Conservation (phyloP, 192 early-diverging fungal species). For the Coemansia sp. region DNA sequence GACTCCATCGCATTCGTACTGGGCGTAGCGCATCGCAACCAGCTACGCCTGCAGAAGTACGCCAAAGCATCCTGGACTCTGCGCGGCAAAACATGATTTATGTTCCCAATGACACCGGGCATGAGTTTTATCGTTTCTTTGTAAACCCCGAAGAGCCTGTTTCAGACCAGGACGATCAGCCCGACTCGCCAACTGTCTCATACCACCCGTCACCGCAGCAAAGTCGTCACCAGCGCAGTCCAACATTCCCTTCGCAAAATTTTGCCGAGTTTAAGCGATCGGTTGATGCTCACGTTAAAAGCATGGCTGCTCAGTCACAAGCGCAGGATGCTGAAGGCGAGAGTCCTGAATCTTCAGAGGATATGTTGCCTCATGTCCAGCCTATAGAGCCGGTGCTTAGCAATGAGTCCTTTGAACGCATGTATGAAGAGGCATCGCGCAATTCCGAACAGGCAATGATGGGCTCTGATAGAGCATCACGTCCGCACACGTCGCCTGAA, state of each 20-base stretch:
- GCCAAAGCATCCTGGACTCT: conserved; percentile 37
- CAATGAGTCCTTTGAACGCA: conserved; percentile 7
- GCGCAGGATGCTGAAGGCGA: background rate
- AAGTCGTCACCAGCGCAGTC: conserved; percentile 25
- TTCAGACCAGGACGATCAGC: conserved; percentile 32
- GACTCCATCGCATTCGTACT: conserved; percentile 38
- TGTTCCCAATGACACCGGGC: conserved; percentile 16
- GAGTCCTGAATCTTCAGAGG: background rate
- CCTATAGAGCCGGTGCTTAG: background rate
- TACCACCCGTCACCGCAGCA: conserved; percentile 15
- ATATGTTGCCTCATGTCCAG: background rate
- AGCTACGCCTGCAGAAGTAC: conserved; percentile 42
- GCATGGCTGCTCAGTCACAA: background rate
- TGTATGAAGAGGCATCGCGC: background rate
- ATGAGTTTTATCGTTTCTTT: conserved; percentile 41
- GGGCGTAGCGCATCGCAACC: conserved; percentile 50
- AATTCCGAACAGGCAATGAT: background rate
- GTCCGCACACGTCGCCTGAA: background rate
- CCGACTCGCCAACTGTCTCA: conserved; percentile 43
- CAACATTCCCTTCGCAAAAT: conserved; percentile 25
- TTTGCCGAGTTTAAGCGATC: conserved; percentile 9
- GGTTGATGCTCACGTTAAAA: background rate
- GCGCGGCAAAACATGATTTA: conserved; percentile 32
- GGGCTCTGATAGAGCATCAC: background rate
- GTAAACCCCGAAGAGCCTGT: conserved; percentile 48